Conservation (phyloP, 352 stramenopile genomes). For the Phytophthora podocarpi region DNA sequence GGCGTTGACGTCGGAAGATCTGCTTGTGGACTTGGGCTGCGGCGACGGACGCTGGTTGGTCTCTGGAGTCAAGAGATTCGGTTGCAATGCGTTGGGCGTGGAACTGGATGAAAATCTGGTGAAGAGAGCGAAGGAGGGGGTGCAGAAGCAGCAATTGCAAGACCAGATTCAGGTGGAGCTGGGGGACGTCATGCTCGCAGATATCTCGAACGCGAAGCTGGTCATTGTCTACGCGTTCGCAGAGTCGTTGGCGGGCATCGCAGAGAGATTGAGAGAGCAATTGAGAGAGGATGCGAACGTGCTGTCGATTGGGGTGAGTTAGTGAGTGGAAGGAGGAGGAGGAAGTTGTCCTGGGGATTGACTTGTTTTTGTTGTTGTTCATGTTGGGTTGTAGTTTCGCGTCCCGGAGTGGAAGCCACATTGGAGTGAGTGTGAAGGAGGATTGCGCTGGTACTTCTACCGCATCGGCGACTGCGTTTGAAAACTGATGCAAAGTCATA, state of each 20-base stretch:
- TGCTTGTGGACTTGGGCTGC: slow-evolving; percentile 84
- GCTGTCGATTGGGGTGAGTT: slow-evolving; percentile 77
- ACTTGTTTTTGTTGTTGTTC: not conserved
- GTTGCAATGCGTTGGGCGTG: slow-evolving; percentile 69
- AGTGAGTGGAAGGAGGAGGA: not conserved
- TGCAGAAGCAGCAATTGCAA: slow-evolving; percentile 30
- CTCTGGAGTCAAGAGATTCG: slow-evolving; percentile 58
- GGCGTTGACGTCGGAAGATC: slow-evolving; percentile 40
- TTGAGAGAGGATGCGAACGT: slow-evolving; percentile 47
- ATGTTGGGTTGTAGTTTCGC: slow-evolving; percentile 74
- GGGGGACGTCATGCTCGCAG: slow-evolving; percentile 59
- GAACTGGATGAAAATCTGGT: slow-evolving; percentile 73
- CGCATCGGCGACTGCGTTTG: slow-evolving; percentile 38
- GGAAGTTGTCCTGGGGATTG: not conserved
- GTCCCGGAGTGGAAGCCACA: slow-evolving; percentile 69
- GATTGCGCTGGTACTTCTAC: slow-evolving; percentile 83
- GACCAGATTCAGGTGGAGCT: slow-evolving; percentile 53
- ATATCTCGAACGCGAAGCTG: slow-evolving; percentile 56
- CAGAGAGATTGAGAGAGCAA: slow-evolving; percentile 52
- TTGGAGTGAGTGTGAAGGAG: slow-evolving; percentile 54
- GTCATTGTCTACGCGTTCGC: slow-evolving; percentile 89
- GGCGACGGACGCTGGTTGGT: slow-evolving; percentile 84
- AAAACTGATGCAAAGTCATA: not conserved
- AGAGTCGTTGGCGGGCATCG: slow-evolving; percentile 71
- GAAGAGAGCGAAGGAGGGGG: slow-evolving; percentile 29